Evolutionary conservation across 306 rosid genomes (phyloP), one percentile per base, ranked within the genome.

Genomic region (Gillenia trifoliata): DNA sequence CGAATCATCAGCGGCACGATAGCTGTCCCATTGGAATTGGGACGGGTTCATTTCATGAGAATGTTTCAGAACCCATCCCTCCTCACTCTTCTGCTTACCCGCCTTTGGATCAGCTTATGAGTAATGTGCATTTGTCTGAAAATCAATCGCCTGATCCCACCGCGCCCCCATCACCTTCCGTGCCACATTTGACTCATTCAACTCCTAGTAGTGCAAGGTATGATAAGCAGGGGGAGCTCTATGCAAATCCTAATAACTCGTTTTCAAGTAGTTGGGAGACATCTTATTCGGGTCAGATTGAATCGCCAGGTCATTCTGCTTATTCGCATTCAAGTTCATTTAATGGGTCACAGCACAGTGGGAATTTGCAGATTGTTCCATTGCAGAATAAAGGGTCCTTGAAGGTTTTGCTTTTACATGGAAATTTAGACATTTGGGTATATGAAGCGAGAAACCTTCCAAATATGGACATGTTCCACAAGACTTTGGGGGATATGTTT

Each of bases 401-500:
- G 72, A 92, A 76, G 74, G 86, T 83, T 61, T 74, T 92, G 79
- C 97, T 94, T 26, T 76, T 94, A 29, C 99, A 92, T 84, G 99
- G 99, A 68, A 86, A 83, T 86, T 85, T 94, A 38, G 99, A 94
- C 81, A 94, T 94, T 65, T 89, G 91, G 85, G 79, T 94, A 62
- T 79, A 84, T 72, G 83, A 75, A 45, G 99, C 99, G 20, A 81
- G 54, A 31, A 80, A 90, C 78, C 96, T 94, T 82, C 99, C 99
- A 6, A 94, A 94, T 78, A 86, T 92, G 97, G 99, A 94, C 84
- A 90, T 90, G 97, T 94, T 94, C 81, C 99, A 94, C 79, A 94
- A 85, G 72, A 92, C 97, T 34, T 80, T 92, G 64, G 97, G 93
- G 50, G 96, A 89, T 72, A 10, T 94, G 87, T 81, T 94, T 74